Evolutionary conservation across 2,329 filamentous ascomycete species (phyloP), one percentile per base, ranked within the genome.

Genomic region (Phyllosticta citrichinensis): DNA sequence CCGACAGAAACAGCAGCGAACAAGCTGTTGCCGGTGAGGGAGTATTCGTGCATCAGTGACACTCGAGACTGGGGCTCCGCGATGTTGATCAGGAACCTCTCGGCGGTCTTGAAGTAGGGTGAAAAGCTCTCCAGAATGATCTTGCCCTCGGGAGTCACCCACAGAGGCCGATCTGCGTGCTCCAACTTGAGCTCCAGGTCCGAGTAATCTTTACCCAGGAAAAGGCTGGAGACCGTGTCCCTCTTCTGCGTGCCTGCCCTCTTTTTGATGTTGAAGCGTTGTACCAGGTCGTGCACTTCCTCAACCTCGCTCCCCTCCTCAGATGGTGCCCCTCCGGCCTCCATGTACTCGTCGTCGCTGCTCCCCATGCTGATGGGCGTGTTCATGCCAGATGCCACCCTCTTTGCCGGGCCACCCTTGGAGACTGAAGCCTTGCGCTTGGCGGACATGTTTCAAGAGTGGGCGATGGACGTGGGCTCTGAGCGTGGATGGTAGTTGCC

Each of bases 101-200:
- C 91, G 0, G 91, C 93, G 69, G 92, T 87, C 62, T 87, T 83
- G 62, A 93, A 91, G 61, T 94, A 80, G 2, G 92, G 89, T 58
- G 89, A 93, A 77, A 97, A 97, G 67, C 91, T 96, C 79, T 99
- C 93, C 52, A 97, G 80, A 30, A 95, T 94, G 70, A 97, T 94
- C 65, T 87, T 86, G 40, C 89, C 91, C 55, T 87, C 80, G 2
- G 91, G 89, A 71, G 97, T 91, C 67, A 99, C 94, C 90, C 91
- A 97, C 63, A 97, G 81, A 17, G 94, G 94, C 17, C 94, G 87
- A 69, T 92, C 91, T 64, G 87, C 84, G 76, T 96, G 91, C 73
- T 97, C 93, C 3, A 87, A 84, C 75, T 97, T 97, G 65, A 97
- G 79, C 47, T 84, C 79, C 47, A 96, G 81, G 65, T 87, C 88